A percentile compares a stretch with the other conserved stretches of the same genome.
Conservation (phyloP, 345 rosid species). For the Fremontodendron californicum region DNA sequence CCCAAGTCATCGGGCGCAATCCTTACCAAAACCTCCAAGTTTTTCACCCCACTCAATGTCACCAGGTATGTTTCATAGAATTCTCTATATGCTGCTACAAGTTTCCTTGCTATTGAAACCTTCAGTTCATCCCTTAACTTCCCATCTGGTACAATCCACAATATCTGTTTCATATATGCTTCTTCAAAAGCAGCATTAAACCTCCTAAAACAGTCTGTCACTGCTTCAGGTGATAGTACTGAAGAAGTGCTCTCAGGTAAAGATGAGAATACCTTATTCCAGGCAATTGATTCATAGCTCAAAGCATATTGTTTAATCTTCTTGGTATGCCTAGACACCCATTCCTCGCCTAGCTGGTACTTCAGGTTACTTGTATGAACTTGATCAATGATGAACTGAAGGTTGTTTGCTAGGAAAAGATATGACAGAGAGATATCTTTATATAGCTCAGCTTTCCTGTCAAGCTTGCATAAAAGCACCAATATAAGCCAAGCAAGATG, state of each 20-base stretch:
- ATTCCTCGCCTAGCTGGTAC: conserved; percentile 63
- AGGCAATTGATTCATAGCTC: conserved; percentile 62
- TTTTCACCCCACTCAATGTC: conserved; percentile 30
- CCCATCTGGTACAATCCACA: conserved; percentile 54
- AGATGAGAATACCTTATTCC: conserved; percentile 56
- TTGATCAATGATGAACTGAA: conserved; percentile 50
- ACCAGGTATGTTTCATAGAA: conserved; percentile 42
- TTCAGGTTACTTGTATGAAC: conserved; percentile 47
- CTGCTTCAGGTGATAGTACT: conserved; percentile 37
- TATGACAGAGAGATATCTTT: conserved; percentile 66
- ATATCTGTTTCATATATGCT: conserved; percentile 56
- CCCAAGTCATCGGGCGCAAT: conserved; percentile 59
- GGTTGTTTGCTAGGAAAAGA: conserved; percentile 84
- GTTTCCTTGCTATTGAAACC: conserved; percentile 53
- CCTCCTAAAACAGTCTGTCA: conserved; percentile 42
- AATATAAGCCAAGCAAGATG: conserved; percentile 72
- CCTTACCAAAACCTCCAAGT: conserved; percentile 36
- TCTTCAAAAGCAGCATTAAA: conserved; percentile 73
- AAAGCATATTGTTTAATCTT: conserved; percentile 53
- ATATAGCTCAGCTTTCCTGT: conserved; percentile 59
- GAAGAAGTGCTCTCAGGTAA: conserved; percentile 42
- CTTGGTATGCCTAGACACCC: conserved; percentile 50
- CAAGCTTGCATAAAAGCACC: conserved; percentile 74
- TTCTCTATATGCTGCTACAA: conserved; percentile 52
- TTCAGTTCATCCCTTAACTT: conserved; percentile 61